A percentile compares a stretch with the other conserved stretches of the same genome.
These are phyloP conservation scores for Taiwanofungus camphoratus DNA, from an alignment of 1,284 basidiomycete genomes.

Conservation along the genomic window DNA sequence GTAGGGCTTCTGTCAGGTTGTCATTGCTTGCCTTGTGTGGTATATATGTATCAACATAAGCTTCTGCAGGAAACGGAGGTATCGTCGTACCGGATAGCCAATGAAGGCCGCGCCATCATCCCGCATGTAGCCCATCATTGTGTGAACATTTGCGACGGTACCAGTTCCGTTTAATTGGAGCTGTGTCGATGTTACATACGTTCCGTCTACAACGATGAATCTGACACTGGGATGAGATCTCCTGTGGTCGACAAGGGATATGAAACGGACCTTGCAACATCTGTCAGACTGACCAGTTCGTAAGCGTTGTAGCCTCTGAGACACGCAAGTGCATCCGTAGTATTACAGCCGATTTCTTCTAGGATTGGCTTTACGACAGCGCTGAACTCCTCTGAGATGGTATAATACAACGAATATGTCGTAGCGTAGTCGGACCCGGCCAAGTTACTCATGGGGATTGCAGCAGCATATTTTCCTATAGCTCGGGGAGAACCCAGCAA, in stretches of 20 bases:
- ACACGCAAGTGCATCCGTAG: conserved; percentile 27
- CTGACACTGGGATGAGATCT: conserved; percentile 17
- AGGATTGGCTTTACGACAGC: conserved; percentile 31
- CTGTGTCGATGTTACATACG: conserved; percentile 33
- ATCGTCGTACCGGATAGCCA: conserved; percentile 22
- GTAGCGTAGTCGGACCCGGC: conserved; percentile 40
- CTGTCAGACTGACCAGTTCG: conserved; percentile 28
- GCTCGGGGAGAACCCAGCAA: conserved; percentile 37
- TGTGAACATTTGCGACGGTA: conserved; percentile 36
- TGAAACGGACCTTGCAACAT: conserved; percentile 27
- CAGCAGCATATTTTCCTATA: conserved; percentile 40
- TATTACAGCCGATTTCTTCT: conserved; percentile 29
- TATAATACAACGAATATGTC: conserved; percentile 35
- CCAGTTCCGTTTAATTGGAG: conserved; percentile 35
- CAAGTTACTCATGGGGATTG: conserved; percentile 43
- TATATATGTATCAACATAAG: too few relatives aligned
- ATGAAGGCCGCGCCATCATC: conserved; percentile 35
- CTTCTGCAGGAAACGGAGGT: conserved; percentile 2
- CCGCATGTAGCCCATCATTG: conserved; percentile 41
- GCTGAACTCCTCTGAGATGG: conserved; percentile 28
- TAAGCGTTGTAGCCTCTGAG: conserved; percentile 28
- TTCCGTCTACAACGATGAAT: conserved; percentile 42
- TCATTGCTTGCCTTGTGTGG: conserved; percentile 20
- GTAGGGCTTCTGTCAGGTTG: conserved; percentile 20
- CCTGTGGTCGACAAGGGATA: not conserved